phyloP scores from a whole-genome alignment of 1,284 basidiomycete species.

The Leccinum angustisporum region DNA sequence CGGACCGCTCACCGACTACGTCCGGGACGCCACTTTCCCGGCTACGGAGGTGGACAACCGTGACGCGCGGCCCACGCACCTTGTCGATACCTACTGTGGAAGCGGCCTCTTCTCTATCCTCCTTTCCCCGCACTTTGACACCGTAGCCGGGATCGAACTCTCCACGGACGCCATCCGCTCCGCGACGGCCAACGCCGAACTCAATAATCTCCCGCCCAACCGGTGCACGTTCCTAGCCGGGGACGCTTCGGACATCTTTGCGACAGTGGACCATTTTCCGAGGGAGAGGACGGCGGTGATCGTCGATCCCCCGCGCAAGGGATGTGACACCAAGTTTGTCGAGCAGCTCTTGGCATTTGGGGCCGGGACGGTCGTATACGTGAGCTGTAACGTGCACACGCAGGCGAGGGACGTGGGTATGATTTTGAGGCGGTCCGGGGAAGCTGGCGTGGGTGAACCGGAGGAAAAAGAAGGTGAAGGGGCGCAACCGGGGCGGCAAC shows the following conservation, averaged over 20 bases:
- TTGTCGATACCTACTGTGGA: constrained; percentile 92
- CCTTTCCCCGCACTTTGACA: constrained; percentile 75
- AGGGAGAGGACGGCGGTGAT: constrained; percentile 67
- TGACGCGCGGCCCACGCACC: constrained; percentile 58
- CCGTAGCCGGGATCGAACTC: constrained; percentile 91
- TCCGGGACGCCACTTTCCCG: constrained; percentile 71
- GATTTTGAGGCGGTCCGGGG: constrained; percentile 50
- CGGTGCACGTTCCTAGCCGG: constrained; percentile 58
- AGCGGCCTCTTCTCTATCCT: constrained; percentile 91
- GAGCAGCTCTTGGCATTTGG: constrained; percentile 75
- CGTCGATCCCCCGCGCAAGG: constrained; percentile 90
- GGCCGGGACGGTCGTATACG: constrained; percentile 78
- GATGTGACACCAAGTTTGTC: constrained; percentile 83
- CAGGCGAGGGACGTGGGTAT: constrained; percentile 83
- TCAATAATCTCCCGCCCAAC: constrained; percentile 59
- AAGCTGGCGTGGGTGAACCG: constrained; percentile 21
- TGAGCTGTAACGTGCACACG: constrained; percentile 92
- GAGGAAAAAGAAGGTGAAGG: constrained; percentile 15
- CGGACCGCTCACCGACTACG: constrained; percentile 79
- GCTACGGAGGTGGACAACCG: background rate
- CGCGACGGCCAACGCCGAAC: constrained; percentile 77
- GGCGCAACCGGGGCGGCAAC: constrained; percentile 23
- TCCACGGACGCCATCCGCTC: constrained; percentile 74
- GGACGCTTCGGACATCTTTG: constrained; percentile 72
- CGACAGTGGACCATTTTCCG: constrained; percentile 66